Evolutionary conservation across 176 grass and related monocot species (phyloP).

Genomic region (Microstegium vimineum): DNA sequence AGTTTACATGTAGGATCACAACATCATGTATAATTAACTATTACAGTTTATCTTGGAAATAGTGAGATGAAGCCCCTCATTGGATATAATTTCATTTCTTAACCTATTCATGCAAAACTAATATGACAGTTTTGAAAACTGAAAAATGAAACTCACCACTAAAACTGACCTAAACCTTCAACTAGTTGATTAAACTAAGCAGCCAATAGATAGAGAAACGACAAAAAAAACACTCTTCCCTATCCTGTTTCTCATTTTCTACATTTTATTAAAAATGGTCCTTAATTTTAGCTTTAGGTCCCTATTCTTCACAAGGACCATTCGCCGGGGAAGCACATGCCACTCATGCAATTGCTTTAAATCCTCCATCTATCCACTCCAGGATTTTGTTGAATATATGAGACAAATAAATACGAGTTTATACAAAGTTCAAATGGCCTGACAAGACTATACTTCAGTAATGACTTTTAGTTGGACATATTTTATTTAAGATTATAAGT

Average conservation of each 20-base stretch:
- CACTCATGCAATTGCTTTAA: not conserved
- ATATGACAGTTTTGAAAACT: too few species aligned
- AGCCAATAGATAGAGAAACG: too few species aligned
- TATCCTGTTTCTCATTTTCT: too few species aligned
- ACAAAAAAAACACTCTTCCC: too few species aligned
- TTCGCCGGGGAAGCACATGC: not conserved
- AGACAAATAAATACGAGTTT: not conserved
- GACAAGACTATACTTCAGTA: not conserved
- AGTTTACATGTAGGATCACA: too few species aligned
- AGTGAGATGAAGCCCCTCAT: too few species aligned
- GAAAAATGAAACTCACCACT: too few species aligned
- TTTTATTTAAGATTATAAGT: not conserved
- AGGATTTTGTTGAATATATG: not conserved
- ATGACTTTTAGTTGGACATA: not conserved
- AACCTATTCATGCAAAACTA: too few species aligned
- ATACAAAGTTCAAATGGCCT: not conserved
- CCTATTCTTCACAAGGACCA: not conserved
- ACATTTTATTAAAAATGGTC: not conserved
- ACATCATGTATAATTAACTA: too few species aligned
- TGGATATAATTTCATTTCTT: too few species aligned
- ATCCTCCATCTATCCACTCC: not conserved
- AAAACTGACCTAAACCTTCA: not conserved
- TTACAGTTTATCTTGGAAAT: too few species aligned
- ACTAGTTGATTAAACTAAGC: not conserved
- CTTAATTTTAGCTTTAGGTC: not conserved